Evolutionary conservation across 164 flowering plant genomes (phyloP).

Genomic region (Sextonia rubra): DNA sequence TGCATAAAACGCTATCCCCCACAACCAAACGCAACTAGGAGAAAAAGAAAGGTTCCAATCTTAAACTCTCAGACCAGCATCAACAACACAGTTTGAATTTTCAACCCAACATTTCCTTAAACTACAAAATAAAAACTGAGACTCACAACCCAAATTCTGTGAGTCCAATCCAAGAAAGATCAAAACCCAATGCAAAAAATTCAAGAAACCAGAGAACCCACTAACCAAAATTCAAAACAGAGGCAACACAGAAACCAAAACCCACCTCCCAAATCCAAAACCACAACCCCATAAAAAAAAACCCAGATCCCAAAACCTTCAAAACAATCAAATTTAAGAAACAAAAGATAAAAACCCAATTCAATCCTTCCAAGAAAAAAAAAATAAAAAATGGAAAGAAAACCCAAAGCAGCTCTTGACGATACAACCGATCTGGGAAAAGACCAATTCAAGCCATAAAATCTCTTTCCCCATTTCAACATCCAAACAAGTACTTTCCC

Average conservation of each 20-base stretch:
- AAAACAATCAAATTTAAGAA: no score
- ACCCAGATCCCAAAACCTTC: neutral
- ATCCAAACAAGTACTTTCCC: neutral
- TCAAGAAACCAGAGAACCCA: neutral
- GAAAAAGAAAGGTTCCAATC: neutral
- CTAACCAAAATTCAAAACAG: neutral
- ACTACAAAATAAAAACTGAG: no score
- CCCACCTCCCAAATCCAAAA: neutral
- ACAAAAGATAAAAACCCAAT: no score
- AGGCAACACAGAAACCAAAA: neutral
- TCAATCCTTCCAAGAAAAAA: no score
- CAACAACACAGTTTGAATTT: neutral
- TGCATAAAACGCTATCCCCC: neutral
- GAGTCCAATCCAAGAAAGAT: neutral
- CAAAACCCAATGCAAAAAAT: neutral
- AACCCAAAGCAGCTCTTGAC: neutral
- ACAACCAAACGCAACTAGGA: neutral
- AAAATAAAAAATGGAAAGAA: neutral
- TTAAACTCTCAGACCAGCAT: neutral
- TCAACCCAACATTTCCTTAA: no score
- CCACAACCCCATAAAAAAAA: neutral
- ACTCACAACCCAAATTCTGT: neutral
- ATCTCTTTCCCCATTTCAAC: neutral
- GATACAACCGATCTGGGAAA: neutral
- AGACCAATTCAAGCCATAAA: neutral